Base-by-base conservation (phyloP, 2,329 filamentous ascomycete genomes). In the Trichophyton simii region DNA sequence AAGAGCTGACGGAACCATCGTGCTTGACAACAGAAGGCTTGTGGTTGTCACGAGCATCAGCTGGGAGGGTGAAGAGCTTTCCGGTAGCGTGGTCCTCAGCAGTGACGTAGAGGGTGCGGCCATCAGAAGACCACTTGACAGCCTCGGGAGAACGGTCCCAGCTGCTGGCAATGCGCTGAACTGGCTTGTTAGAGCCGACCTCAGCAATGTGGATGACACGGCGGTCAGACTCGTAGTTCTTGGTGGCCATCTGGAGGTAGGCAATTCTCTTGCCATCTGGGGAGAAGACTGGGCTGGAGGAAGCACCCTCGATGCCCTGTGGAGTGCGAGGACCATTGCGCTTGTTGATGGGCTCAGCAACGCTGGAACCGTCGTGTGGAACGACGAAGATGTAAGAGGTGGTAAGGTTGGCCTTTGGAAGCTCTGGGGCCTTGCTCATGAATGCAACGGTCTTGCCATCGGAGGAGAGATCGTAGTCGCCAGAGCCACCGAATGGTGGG, bases 201-300 rank as follows among this genome's bases (percentile, higher is more conserved):
- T 69, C 69, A 52, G 75, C 72, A 48, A 78, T 68, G 63, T 79
- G 80, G 54, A 79, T 68, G 2, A 74, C 73, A 52, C 75, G 75
- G 72, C 87, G 87, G 75, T 96, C 90, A 15, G 87, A 83, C 73
- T 96, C 91, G 71, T 96, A 95, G 63, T 87, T 84, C 59, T 83
- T 79, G 61, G 81, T 81, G 65, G 82, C 81, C 91, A 95, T 95
- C 64, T 88, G 84, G 34, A 89, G 79, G 71, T 95, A 96, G 1
- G 84, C 89, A 28, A 92, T 77, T 63, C 82, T 81, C 41, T 79
- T 82, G 8, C 89, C 88, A 68, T 87, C 81, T 3, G 84, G 83
- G 2, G 89, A 91, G 74, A 95, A 95, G 0, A 82, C 80, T 0
- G 91, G 90, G 79, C 75, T 69, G 88, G 71, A 69, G 76, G 76